Percentiles rank a stretch among this genome's conserved stretches.
phyloP scores from a whole-genome alignment of 1,284 basidiomycete genomes.

The Fomitopsis palustris region DNA sequence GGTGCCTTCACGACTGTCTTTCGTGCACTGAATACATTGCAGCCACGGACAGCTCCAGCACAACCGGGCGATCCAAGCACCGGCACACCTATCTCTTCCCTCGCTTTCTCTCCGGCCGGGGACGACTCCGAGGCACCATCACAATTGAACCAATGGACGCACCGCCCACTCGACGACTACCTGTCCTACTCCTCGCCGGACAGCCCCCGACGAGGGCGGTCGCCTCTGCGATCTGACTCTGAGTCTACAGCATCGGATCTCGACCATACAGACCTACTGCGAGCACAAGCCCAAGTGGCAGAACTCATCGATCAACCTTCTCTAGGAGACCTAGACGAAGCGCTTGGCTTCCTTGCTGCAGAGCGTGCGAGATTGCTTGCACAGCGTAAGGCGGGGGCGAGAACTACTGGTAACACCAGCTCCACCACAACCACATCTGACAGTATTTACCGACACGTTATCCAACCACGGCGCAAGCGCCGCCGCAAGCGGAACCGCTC shows the following conservation, averaged over 20 bases:
- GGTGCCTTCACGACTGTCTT: constrained; percentile 73
- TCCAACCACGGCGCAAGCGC: constrained; percentile 45
- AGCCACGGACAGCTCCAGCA: constrained; percentile 29
- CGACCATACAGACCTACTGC: constrained; percentile 12
- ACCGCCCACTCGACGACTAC: constrained; percentile 60
- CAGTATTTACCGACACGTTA: constrained; percentile 30
- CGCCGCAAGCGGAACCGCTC: constrained; percentile 41
- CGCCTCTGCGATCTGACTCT: constrained; percentile 23
- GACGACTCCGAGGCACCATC: constrained; percentile 39
- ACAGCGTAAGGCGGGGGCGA: constrained; percentile 35
- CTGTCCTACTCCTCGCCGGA: constrained; percentile 33
- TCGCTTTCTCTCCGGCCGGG: constrained; percentile 34
- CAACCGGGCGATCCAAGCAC: constrained; percentile 14
- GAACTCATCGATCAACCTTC: constrained; percentile 41
- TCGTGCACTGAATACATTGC: constrained; percentile 58
- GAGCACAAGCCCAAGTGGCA: constrained; percentile 21
- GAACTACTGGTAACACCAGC: constrained; percentile 23
- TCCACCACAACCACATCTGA: constrained; percentile 32
- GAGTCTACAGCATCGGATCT: constrained; percentile 28
- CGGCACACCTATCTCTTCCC: constrained; percentile 31
- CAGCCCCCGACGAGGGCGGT: constrained; percentile 22
- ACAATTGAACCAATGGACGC: constrained; percentile 64
- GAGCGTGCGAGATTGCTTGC: constrained; percentile 53
- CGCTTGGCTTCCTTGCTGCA: constrained; percentile 61
- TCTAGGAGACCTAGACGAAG: constrained; percentile 60